Conservation (phyloP, 495 filamentous ascomycete genomes). For the Opeltia flavorubescens region DNA sequence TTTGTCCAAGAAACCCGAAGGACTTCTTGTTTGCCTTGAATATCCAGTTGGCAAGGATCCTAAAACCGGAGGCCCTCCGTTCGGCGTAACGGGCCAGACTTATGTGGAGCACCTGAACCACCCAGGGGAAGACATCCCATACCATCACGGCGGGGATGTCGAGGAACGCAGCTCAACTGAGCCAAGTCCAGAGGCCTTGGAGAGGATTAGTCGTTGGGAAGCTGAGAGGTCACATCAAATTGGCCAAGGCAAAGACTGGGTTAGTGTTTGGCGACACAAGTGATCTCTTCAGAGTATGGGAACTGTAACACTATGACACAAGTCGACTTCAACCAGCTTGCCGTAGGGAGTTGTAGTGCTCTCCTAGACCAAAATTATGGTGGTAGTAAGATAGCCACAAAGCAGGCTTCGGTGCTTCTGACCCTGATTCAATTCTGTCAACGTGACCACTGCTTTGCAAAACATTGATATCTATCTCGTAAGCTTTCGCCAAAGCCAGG, state of each 20-base stretch:
- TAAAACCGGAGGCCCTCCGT: constrained; percentile 54
- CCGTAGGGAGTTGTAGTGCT: constrained; percentile 86
- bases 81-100: constrained; percentile 41
- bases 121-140: constrained; percentile 50
- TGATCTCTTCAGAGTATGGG: not conserved
- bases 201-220: constrained; percentile 47
- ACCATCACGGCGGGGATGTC: constrained; percentile 42
- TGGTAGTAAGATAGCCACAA: constrained; percentile 94
- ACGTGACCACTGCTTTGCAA: constrained; percentile 67
- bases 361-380: constrained; percentile 81
- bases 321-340: not conserved
- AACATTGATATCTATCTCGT: constrained; percentile 69
- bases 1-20: constrained; percentile 38
- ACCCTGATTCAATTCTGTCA: constrained; percentile 53
- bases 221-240: constrained; percentile 55
- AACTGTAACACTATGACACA: not conserved
- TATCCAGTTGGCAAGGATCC: constrained; percentile 61
- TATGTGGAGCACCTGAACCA: constrained; percentile 53
- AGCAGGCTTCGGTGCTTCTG: constrained; percentile 23
- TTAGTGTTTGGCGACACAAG: constrained; percentile 34
- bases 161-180: constrained; percentile 28
- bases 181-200: constrained; percentile 32
- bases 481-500: constrained; percentile 67
- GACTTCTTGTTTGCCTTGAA: constrained; percentile 63
- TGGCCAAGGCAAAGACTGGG: constrained; percentile 46